A percentile compares a stretch with the other conserved stretches of the same genome.
Conservation (phyloP, 768 basidiomycete genomes). For the Mycena indigotica region DNA sequence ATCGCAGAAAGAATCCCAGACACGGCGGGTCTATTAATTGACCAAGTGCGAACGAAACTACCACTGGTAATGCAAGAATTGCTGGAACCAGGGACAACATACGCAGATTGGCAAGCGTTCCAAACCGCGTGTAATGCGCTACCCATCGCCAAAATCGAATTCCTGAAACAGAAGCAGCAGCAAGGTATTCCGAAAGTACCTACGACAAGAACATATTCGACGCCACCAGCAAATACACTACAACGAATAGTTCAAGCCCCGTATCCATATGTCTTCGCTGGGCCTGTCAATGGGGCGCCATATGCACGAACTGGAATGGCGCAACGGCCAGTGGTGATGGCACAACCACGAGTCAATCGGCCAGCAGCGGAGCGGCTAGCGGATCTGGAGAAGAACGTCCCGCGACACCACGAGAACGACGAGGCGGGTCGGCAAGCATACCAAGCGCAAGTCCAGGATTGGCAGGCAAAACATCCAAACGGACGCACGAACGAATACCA, state of each 20-base stretch:
- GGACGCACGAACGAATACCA: slow-evolving; percentile 10
- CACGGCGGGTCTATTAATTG: not conserved
- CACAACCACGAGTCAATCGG: not conserved
- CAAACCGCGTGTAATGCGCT: not conserved
- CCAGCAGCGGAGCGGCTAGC: not conserved
- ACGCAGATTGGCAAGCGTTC: slow-evolving; percentile 2
- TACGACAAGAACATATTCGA: not conserved
- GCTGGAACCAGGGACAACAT: not conserved
- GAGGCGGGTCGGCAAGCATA: not conserved
- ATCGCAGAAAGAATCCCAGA: slow-evolving; percentile 2
- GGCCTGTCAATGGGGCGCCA: not conserved
- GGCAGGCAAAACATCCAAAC: not conserved
- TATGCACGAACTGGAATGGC: too few relatives aligned
- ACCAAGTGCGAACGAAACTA: not conserved
- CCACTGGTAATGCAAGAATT: slow-evolving; percentile 3
- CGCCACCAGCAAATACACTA: not conserved
- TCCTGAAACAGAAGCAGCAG: not conserved
- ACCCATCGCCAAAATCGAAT: not conserved
- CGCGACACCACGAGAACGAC: not conserved
- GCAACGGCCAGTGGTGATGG: too few relatives aligned
- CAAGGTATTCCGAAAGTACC: not conserved
- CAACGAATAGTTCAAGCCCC: not conserved
- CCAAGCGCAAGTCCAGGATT: not conserved
- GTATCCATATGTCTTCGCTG: not conserved
- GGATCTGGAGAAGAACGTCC: not conserved